phyloP scores from a whole-genome alignment of 768 basidiomycete species.

The Melanogaster broomeanus region DNA sequence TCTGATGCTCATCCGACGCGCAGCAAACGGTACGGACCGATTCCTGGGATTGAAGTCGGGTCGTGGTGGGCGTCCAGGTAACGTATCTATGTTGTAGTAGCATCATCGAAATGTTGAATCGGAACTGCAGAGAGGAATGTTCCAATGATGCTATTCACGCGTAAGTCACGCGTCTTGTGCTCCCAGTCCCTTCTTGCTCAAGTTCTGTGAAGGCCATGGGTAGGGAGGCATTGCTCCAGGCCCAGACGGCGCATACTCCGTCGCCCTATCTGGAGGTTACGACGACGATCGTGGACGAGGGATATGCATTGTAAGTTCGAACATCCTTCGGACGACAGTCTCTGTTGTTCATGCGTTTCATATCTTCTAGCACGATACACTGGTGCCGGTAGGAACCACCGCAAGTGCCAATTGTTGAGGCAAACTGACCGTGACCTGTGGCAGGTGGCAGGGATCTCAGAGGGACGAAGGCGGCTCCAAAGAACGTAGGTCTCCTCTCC shows the following conservation, averaged over 20 bases:
- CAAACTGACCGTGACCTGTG: constrained; percentile 1
- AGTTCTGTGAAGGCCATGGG: constrained; percentile 60
- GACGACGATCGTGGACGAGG: constrained; percentile 83
- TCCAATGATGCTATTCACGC: constrained; percentile 83
- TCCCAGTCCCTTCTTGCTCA: background rate
- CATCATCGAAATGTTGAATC: background rate
- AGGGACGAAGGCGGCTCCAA: constrained; percentile 79
- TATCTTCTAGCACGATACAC: constrained; percentile 66
- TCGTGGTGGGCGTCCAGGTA: constrained; percentile 80
- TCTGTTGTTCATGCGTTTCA: background rate
- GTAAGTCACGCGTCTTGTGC: constrained; percentile 45
- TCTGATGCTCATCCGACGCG: background rate
- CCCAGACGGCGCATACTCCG: constrained; percentile 73
- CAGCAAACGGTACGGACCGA: constrained; percentile 78
- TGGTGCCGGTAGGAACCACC: constrained; percentile 55
- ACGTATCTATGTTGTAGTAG: constrained; percentile 15
- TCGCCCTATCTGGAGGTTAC: constrained; percentile 88
- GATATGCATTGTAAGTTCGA: constrained; percentile 74
- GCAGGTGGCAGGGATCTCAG: constrained; percentile 83
- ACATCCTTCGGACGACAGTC: background rate
- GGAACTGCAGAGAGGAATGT: constrained; percentile 50
- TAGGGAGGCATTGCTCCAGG: constrained; percentile 74
- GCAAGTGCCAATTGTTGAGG: background rate
- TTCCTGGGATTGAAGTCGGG: constrained; percentile 78
- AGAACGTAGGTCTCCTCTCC: constrained; percentile 62